Evolutionary conservation across 306 rosid species (phyloP), one percentile per base, ranked within the genome.

Genomic region (Cucurbita pepo): DNA sequence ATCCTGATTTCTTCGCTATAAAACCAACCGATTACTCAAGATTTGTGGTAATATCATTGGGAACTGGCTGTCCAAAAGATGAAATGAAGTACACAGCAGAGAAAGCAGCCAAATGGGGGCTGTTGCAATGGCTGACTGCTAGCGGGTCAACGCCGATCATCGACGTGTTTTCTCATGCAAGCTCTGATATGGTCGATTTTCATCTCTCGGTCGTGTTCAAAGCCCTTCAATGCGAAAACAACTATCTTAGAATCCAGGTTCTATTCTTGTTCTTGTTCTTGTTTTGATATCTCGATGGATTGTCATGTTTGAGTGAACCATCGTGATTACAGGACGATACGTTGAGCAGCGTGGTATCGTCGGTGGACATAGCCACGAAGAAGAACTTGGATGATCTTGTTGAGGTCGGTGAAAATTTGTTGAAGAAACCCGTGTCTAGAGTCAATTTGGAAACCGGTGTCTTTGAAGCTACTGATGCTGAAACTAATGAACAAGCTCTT

Each of bases 281-380:
- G 3, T 30, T 30, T 30, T 30, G 34, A 3, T 2, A 30, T 30
- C 3, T 30, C 1, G 34, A 0, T 30, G 34, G 34, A 30, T 30
- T 30, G 3, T 30, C 34, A 30, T 30, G 34, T 30, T 30, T 3
- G 34, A 30, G 34, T 30, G 34, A 30, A 30, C 25, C 14, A 1
- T 25, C 30, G 3, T 30, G 34, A 30, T 30, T 30, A 18, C 9
- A 56, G 88, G 96, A 87, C 22, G 96, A 89, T 73, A 78, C 82
- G 2, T 40, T 87, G 61, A 75, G n/a, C 10, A 87, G 83, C 15
- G 48, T 54, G 5, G 52, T 76, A 7, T 16, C 86, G 59, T 87
- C 96, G 0, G 79, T 89, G 10, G 96, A 89, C 43, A 25, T 82
- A 13, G 85, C 92, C 34, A 89, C 90, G 2, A 58, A 77, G n/a